phyloP scores from a whole-genome alignment of 1,284 basidiomycete genomes.

The Somion occarium region DNA sequence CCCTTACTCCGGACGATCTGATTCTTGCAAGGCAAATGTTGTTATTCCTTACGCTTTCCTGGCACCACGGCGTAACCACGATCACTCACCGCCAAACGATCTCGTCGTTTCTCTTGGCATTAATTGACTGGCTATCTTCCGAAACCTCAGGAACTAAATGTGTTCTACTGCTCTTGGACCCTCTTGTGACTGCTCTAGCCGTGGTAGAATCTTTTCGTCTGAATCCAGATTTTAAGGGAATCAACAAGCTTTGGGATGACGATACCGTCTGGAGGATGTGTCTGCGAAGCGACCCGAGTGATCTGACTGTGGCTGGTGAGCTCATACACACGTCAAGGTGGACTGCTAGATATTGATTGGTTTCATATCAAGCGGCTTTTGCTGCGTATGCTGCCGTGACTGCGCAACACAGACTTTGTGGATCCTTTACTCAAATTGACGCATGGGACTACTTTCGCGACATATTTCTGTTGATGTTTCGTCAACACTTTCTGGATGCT shows the following conservation, averaged over 20 bases:
- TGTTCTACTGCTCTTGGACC: conserved; percentile 21
- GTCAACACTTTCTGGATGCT: conserved; percentile 35
- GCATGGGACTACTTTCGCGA: conserved; percentile 53
- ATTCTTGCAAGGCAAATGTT: conserved; percentile 18
- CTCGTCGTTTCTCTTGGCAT: conserved; percentile 24
- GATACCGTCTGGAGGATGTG: conserved; percentile 28
- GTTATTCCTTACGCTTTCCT: conserved; percentile 31
- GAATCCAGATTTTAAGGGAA: not conserved
- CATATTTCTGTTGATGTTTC: conserved; percentile 41
- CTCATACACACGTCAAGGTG: too few species aligned
- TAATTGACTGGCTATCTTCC: conserved; percentile 20
- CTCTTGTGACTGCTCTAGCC: conserved; percentile 28
- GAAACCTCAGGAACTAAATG: conserved; percentile 7
- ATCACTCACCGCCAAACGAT: conserved; percentile 17
- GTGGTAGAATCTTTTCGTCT: conserved; percentile 14
- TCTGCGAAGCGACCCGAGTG: conserved; percentile 19
- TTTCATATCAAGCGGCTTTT: conserved; percentile 41
- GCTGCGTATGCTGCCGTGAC: conserved; percentile 39
- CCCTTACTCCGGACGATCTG: not conserved
- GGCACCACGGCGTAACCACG: conserved; percentile 23
- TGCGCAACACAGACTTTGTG: conserved; percentile 18
- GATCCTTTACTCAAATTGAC: conserved; percentile 40
- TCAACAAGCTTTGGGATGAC: conserved; percentile 17
- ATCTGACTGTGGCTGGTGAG: conserved; percentile 34
- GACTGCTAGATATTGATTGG: too few species aligned